Base-by-base conservation (phyloP, 2,329 filamentous ascomycete species). In the Venturia nashicola region DNA sequence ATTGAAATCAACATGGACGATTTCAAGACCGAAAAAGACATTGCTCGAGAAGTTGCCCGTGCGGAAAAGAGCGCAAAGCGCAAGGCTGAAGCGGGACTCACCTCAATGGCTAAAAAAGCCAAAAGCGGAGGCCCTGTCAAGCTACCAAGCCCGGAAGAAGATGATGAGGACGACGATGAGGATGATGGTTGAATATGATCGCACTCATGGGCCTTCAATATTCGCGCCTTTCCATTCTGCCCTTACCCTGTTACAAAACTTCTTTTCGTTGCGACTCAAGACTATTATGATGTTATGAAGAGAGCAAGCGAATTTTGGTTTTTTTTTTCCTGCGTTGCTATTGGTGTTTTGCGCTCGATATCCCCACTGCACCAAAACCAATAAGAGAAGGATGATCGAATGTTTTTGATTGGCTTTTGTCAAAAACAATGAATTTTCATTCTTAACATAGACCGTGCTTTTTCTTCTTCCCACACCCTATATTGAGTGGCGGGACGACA, bases 31-130 rank as follows among this genome's bases (percentile, higher is more conserved):
- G 76, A 76, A 66, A 77, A 75, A 64, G 64, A 66, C 36, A 64
- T 66, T 11, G 43, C 69, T 2, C 68, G 66, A 27, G 68, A 68
- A 12, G 65, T 76, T 61, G 62, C 62, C 65, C 66, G 61, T 62
- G 64, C 63, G 64, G 73, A 67, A 73, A 74, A 64, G 62, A 73
- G 72, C 55, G 76, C 76, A 65, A 83, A 83, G 71, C 76, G 81
- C 65, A 83, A 83, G 70, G 80, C 80, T 55, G 75, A 75, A 63
- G 75, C 76, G 64, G 48, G 46, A 12, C 32, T 23, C 70, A 75
- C 66, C 66, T 64, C 62, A 65, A 64, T 55, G 62, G 63, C 60
- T 43, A 67, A 67, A 43, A 69, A 70, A 57, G 68, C 65, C 51
- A 71, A 67, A 51, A 71, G 40, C n/a, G 61, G 48, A 16, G 51